Percentiles rank a stretch among this genome's conserved stretches.
Conservation (phyloP, 768 basidiomycete species). For the Xerocomellus chrysenteron region DNA sequence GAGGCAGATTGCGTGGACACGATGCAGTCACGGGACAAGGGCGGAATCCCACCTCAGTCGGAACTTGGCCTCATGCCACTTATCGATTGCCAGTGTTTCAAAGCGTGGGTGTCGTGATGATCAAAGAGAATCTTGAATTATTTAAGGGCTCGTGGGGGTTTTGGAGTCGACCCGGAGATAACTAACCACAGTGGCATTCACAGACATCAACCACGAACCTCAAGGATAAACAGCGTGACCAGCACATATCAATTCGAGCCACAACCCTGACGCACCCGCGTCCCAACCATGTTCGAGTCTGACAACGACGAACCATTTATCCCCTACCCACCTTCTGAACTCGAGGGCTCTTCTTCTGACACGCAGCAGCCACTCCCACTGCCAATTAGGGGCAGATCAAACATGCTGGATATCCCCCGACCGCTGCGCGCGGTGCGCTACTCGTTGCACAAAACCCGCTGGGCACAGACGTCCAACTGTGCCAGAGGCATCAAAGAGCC, state of each 20-base stretch:
- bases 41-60: slow-evolving; percentile 8
- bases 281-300: slow-evolving; percentile 24
- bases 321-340: slow-evolving; percentile 29
- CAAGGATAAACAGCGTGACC: slow-evolving; percentile 12
- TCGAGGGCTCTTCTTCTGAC: slow-evolving; percentile 28
- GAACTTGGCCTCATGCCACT: slow-evolving; percentile 26
- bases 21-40: slow-evolving; percentile 23
- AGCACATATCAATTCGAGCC: slow-evolving; percentile 6
- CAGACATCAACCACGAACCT: slow-evolving; percentile 7
- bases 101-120: slow-evolving; percentile 10
- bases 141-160: slow-evolving; percentile 15
- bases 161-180: neutral
- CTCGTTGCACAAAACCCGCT: slow-evolving; percentile 32
- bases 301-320: slow-evolving; percentile 33
- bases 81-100: slow-evolving; percentile 20
- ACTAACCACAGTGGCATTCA: neutral
- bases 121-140: slow-evolving; percentile 4
- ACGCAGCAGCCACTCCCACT: slow-evolving; percentile 22
- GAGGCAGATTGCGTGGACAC: slow-evolving; percentile 22
- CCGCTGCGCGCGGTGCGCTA: slow-evolving; percentile 33
- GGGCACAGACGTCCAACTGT: slow-evolving; percentile 36
- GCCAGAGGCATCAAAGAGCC: slow-evolving; percentile 35
- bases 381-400: slow-evolving; percentile 14
- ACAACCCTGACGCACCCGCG: slow-evolving; percentile 9
- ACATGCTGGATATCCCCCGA: slow-evolving; percentile 28